phyloP scores from a whole-genome alignment of 108 stramenopile genomes.

The Craspedostauros australis region DNA sequence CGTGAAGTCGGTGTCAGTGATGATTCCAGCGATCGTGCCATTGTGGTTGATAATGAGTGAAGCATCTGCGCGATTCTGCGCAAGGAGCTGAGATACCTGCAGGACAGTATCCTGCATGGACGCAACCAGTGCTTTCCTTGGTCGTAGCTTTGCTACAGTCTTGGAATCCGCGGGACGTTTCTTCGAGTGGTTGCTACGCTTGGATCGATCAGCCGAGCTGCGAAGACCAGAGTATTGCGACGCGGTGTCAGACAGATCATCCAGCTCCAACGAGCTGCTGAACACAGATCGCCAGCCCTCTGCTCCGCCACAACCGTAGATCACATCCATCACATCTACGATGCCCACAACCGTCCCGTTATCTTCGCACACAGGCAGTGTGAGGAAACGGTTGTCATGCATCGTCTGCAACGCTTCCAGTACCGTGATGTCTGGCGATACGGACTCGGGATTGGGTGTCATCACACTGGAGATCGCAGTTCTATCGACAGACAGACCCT shows the following conservation, averaged over 20 bases:
- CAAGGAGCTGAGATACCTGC: not conserved
- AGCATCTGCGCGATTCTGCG: conserved; percentile 39
- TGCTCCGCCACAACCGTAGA: conserved; percentile 68
- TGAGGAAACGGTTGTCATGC: conserved; percentile 93
- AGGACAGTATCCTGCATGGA: not conserved
- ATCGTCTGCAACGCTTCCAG: conserved; percentile 91
- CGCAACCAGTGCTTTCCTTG: no score
- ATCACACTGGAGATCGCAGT: conserved; percentile 80
- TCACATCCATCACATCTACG: conserved; percentile 95
- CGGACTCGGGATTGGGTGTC: conserved; percentile 93
- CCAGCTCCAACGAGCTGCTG: conserved; percentile 59
- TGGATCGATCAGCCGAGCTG: no score
- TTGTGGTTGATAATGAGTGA: conserved; percentile 32
- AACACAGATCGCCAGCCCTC: conserved; percentile 83
- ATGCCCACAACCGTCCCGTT: conserved; percentile 84
- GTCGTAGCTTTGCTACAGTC: not conserved
- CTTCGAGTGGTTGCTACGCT: not conserved
- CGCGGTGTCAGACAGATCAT: conserved; percentile 30
- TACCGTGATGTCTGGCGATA: conserved; percentile 81
- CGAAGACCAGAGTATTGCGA: conserved; percentile 13
- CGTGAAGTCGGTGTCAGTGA: conserved; percentile 56
- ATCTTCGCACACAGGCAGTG: conserved; percentile 84
- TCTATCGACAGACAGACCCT: conserved; percentile 62
- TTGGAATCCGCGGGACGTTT: not conserved
- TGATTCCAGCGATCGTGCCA: conserved; percentile 52